These are phyloP conservation scores for Blastocrithidia nonstop DNA, from an alignment of 208 protist species.

Conservation along the genomic window DNA sequence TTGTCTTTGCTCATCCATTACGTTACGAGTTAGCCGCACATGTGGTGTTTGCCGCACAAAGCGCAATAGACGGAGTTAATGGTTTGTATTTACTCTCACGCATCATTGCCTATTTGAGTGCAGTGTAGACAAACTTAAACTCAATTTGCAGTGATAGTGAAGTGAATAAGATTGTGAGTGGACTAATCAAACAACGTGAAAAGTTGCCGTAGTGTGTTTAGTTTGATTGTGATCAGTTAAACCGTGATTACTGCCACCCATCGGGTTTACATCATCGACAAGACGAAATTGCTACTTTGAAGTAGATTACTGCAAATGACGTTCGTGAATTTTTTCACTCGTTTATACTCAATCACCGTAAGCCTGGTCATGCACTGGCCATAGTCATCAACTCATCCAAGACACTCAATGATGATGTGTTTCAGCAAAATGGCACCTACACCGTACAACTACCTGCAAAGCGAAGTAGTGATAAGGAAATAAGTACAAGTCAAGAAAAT, in stretches of 20 bases:
- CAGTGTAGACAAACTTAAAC: conserved; percentile 20
- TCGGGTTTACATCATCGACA: conserved; percentile 12
- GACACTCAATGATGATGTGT: too few relatives aligned
- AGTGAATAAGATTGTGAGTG: conserved; percentile 16
- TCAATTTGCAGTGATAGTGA: conserved; percentile 15
- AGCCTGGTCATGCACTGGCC: conserved; percentile 13
- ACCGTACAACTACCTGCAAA: too few relatives aligned
- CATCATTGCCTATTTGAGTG: conserved; percentile 45
- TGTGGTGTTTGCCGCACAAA: conserved; percentile 39
- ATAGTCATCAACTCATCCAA: conserved; percentile 36
- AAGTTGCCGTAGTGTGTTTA: conserved; percentile 33
- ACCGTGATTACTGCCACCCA: conserved; percentile 14
- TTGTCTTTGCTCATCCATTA: conserved; percentile 21
- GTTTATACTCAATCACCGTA: conserved; percentile 21
- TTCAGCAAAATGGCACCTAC: too few relatives aligned
- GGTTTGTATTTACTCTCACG: conserved; percentile 52
- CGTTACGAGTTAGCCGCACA: conserved; percentile 11
- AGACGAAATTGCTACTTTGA: conserved; percentile 18
- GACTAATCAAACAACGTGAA: conserved; percentile 20
- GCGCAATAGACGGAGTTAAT: conserved; percentile 29
- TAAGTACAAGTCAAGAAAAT: too few relatives aligned
- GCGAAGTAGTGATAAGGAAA: too few relatives aligned
- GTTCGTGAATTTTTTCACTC: conserved; percentile 19
- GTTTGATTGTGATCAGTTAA: conserved; percentile 14
- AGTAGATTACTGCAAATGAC: conserved; percentile 10